A percentile compares a stretch with the other conserved stretches of the same genome.
Evolutionary conservation across 371 early-diverging fungal species (phyloP).

Genomic region (Amoeboradix gromovi): DNA sequence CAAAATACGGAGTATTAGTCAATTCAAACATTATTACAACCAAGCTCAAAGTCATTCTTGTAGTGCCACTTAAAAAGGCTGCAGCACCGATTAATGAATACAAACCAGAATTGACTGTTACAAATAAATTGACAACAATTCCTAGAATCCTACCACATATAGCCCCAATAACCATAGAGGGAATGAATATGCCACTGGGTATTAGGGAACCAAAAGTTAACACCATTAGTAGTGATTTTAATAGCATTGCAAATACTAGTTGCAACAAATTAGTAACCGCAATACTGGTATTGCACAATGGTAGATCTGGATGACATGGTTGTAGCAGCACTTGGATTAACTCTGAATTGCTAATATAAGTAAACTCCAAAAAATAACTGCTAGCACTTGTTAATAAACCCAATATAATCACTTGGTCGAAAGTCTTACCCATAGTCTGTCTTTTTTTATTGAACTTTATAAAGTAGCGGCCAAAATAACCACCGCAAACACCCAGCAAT

Average conservation of each 20-base stretch:
- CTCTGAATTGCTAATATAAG: neutral
- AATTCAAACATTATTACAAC: constrained; percentile 81
- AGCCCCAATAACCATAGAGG: constrained; percentile 69
- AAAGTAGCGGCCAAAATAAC: constrained; percentile 1
- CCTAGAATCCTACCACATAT: constrained; percentile 65
- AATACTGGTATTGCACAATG: neutral
- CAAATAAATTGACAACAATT: constrained; percentile 19
- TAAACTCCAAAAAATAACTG: neutral
- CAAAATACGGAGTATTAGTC: constrained; percentile 52
- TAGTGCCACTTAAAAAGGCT: constrained; percentile 60
- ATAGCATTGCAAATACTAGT: constrained; percentile 3
- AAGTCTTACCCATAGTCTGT: neutral
- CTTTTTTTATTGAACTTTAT: neutral
- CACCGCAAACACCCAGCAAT: constrained; percentile 65
- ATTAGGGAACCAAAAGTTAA: constrained; percentile 51
- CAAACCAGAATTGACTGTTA: constrained; percentile 37
- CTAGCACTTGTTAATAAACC: neutral
- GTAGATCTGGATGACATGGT: neutral
- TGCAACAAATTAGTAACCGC: neutral
- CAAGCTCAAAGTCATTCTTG: constrained; percentile 70
- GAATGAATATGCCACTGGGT: constrained; percentile 73
- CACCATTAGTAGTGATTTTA: constrained; percentile 32
- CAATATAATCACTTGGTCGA: neutral
- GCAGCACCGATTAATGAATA: constrained; percentile 87
- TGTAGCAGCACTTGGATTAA: neutral